These are phyloP conservation scores for Phoma sp. DNA, from an alignment of 2,329 filamentous ascomycete species.

Conservation along the genomic window DNA sequence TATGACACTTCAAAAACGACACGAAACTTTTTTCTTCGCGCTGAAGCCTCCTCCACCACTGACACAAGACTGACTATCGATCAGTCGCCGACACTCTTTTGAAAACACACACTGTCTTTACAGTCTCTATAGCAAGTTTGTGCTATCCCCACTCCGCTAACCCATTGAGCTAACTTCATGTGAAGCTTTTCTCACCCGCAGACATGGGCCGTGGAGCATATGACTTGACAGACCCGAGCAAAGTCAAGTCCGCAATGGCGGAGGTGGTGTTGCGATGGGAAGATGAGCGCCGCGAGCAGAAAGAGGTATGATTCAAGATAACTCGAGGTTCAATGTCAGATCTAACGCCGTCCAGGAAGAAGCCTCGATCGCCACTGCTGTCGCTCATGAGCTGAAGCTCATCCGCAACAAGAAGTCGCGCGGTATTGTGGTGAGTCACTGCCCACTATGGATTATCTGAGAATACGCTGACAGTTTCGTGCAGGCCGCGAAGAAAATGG, in stretches of 20 bases:
- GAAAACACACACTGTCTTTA: too few species aligned
- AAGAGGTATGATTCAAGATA: slow-evolving; percentile 1
- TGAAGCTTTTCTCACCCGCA: too few species aligned
- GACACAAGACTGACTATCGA: too few species aligned
- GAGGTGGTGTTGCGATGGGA: slow-evolving; percentile 1
- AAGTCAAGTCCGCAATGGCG: slow-evolving; percentile 10
- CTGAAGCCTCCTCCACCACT: too few species aligned
- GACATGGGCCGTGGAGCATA: slow-evolving; percentile 31
- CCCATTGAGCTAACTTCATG: too few species aligned
- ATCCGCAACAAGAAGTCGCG: slow-evolving; percentile 18
- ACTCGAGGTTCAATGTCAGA: background rate
- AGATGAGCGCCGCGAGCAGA: background rate
- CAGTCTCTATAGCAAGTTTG: too few species aligned
- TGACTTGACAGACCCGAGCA: slow-evolving; percentile 17
- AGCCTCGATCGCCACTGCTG: background rate
- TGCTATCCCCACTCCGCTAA: too few species aligned
- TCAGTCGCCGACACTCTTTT: too few species aligned
- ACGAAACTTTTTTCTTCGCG: too few species aligned
- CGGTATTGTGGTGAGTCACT: slow-evolving; percentile 17
- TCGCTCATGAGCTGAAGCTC: slow-evolving; percentile 4
- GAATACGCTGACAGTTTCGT: too few species aligned
- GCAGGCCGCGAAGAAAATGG: too few species aligned
- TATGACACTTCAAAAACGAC: too few species aligned
- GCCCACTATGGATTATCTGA: background rate
- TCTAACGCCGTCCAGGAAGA: background rate